Conservation (phyloP, 176 grass and related monocot genomes). For the Tillandsia fasciculata region DNA sequence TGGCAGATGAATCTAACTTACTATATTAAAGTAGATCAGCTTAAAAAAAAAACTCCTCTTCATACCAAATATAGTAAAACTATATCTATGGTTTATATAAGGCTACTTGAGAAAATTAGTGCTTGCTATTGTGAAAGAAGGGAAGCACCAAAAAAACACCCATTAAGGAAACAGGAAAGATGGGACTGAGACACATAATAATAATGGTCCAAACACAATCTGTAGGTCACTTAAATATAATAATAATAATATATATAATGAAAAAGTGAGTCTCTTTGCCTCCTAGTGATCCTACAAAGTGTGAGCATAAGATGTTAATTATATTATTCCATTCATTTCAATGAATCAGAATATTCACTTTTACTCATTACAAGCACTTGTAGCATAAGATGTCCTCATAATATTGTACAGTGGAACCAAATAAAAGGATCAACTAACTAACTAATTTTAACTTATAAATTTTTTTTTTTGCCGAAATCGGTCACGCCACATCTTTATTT, state of each 20-base stretch:
- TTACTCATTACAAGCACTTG: conserved; percentile 36
- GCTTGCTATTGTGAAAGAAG: conserved; percentile 17
- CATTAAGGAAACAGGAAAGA: conserved; percentile 52
- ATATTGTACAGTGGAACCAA: no score
- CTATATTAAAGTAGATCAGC: not conserved
- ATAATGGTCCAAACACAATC: conserved; percentile 10
- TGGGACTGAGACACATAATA: conserved; percentile 33
- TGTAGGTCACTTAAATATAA: not conserved
- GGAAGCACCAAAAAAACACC: conserved; percentile 25
- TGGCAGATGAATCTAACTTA: not conserved
- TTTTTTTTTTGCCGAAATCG: no score
- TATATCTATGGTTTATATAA: not conserved
- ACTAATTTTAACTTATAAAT: no score
- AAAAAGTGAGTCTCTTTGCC: not conserved
- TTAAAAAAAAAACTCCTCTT: not conserved
- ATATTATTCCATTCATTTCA: conserved; percentile 19
- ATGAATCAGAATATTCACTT: conserved; percentile 17
- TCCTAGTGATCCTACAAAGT: conserved; percentile 17
- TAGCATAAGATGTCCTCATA: not conserved
- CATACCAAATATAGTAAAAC: not conserved
- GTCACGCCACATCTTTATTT: no score
- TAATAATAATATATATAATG: not conserved
- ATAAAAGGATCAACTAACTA: no score
- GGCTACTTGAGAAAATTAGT: not conserved
- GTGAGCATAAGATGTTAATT: no score